Evolutionary conservation across 1,139 yeast species (phyloP), one percentile per base, ranked within the genome.

Genomic region (Meyerozyma smithsonii): DNA sequence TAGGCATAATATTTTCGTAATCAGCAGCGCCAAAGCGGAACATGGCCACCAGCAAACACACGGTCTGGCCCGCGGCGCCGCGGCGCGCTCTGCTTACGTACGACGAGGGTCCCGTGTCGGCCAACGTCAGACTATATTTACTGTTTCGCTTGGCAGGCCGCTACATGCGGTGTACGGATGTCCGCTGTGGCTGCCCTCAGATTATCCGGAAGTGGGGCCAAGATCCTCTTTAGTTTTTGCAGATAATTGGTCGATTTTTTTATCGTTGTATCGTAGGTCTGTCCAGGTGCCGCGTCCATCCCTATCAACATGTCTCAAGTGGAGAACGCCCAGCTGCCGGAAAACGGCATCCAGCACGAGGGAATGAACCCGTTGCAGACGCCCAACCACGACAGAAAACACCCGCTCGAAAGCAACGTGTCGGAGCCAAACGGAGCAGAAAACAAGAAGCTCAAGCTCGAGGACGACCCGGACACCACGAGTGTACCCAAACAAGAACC

Each of bases 121-220:
- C 15, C 30, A 10, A 12, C 15, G 30, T 8, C 15, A 12, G 17
- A 14, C 30, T 14, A 14, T 12, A 26, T 26, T 26, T 26, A 26
- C 17, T 4, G 17, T 12, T 26, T 26, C 30, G 30, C 30, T 26
- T 26, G 30, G 30, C 30, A 26, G 15, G 17, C 17, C 8, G 30
- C 17, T 10, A 14, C 15, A 26, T 26, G 30, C 21, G 34, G 34
- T 30, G 34, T 30, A 19, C 21, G 23, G 34, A 14, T 30, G 34
- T 11, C 21, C 14, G 20, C 34, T 30, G 34, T 30, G 34, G 20
- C 34, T 30, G 7, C 15, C 21, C 5, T 30, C 21, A 30, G 34
- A 30, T 30, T 30, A 30, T 30, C 34, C 34, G 34, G 21, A 11
- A 17, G 3, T 18, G 12, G 12, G 11, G 11, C 30, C 15, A 26